These are phyloP conservation scores for Scheffersomyces spartinae DNA, from an alignment of 805 yeast species.

Conservation along the genomic window DNA sequence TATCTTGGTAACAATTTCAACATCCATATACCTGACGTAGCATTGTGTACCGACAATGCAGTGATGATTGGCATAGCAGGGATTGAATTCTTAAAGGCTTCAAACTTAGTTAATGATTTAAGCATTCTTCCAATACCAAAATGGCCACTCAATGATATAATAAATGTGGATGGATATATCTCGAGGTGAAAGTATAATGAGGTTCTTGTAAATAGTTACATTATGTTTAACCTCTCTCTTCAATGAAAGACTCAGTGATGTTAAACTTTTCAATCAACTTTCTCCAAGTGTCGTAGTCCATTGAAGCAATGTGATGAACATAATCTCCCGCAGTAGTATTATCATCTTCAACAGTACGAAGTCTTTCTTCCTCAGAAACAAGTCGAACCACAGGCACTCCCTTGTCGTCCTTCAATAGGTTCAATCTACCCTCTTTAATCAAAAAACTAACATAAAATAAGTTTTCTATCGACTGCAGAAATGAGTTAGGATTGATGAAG, in stretches of 20 bases:
- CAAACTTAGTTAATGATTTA: constrained; percentile 35
- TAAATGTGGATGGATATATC: too few species aligned
- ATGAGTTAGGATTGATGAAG: constrained; percentile 66
- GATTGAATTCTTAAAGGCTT: constrained; percentile 63
- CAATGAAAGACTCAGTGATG: constrained; percentile 46
- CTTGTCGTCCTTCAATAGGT: constrained; percentile 38
- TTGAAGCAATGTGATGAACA: constrained; percentile 57
- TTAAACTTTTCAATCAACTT: constrained; percentile 39
- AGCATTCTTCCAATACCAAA: constrained; percentile 55
- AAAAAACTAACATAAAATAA: constrained; percentile 75
- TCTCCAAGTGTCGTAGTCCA: constrained; percentile 61
- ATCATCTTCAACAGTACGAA: constrained; percentile 12
- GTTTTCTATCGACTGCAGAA: constrained; percentile 72
- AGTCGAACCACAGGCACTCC: constrained; percentile 14
- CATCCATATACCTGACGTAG: constrained; percentile 57
- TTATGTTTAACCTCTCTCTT: constrained; percentile 19
- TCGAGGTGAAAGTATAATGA: constrained; percentile 1
- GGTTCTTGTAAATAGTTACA: constrained; percentile 1
- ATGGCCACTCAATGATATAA: constrained; percentile 65
- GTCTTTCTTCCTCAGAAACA: constrained; percentile 11
- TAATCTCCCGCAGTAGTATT: constrained; percentile 9
- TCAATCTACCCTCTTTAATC: constrained; percentile 58
- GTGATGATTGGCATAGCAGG: constrained; percentile 98
- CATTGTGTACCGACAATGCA: constrained; percentile 87
- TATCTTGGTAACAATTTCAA: constrained; percentile 7